Conservation (phyloP, 805 yeast species). For the Pichia sporocuriosa region DNA sequence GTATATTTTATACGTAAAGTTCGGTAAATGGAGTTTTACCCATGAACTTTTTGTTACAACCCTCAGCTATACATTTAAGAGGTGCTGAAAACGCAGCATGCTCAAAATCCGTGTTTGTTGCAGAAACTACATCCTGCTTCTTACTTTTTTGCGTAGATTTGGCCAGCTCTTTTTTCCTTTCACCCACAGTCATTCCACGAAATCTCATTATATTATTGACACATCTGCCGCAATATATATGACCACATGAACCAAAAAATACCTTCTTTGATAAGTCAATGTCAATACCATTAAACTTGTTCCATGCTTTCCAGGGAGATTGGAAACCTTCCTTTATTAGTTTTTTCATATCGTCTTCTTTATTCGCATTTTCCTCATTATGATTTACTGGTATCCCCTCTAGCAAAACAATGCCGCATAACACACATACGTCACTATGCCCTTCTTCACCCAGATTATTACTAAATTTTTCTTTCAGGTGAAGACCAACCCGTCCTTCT, state of each 20-base stretch:
- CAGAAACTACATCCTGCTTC: constrained; percentile 15
- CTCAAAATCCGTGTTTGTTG: constrained; percentile 26
- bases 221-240: constrained; percentile 81
- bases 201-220: constrained; percentile 50
- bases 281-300: constrained; percentile 47
- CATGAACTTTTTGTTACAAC: constrained; percentile 40
- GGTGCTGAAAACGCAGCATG: constrained; percentile 50
- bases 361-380: constrained; percentile 14
- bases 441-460: constrained; percentile 30
- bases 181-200: constrained; percentile 8
- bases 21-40: constrained; percentile 49
- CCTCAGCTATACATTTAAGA: constrained; percentile 46
- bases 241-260: constrained; percentile 71
- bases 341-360: constrained; percentile 16
- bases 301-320: constrained; percentile 62
- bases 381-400: constrained; percentile 59
- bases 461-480: constrained; percentile 13
- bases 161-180: constrained; percentile 7
- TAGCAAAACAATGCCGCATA: constrained; percentile 71
- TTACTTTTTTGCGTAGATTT: constrained; percentile 19
- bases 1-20: constrained; percentile 26
- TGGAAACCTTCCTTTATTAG: constrained; percentile 25
- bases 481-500: constrained; percentile 14
- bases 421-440: constrained; percentile 38
- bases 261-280: constrained; percentile 56